Evolutionary conservation across 2,329 filamentous ascomycete genomes (phyloP).

Genomic region (Cytospora paraplurivora): DNA sequence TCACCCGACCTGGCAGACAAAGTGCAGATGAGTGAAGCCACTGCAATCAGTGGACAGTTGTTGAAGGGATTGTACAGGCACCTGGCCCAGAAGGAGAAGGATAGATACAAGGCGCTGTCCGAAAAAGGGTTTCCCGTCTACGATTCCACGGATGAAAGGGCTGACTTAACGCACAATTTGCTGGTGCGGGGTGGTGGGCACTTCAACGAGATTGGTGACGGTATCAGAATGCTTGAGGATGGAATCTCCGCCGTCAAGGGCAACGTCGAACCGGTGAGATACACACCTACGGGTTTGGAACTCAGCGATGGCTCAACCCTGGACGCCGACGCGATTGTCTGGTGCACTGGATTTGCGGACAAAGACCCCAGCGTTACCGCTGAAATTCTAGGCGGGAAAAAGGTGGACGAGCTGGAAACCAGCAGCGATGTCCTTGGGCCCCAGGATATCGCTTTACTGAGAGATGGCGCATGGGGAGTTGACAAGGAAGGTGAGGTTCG

Average conservation of each 20-base stretch:
- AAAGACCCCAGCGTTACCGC: constrained; percentile 35
- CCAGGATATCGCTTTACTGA: constrained; percentile 33
- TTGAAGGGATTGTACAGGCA: constrained; percentile 30
- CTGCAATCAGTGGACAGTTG: constrained; percentile 33
- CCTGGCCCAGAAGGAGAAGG: constrained; percentile 37
- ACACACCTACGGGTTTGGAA: constrained; percentile 37
- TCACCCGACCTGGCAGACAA: constrained; percentile 33
- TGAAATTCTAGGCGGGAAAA: constrained; percentile 33
- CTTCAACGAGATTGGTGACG: constrained; percentile 43
- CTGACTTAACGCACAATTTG: constrained; percentile 37
- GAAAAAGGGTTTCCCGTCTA: constrained; percentile 42
- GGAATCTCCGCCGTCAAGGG: constrained; percentile 38
- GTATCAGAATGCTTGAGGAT: constrained; percentile 37
- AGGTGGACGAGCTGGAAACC: constrained; percentile 9
- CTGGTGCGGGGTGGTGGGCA: constrained; percentile 44
- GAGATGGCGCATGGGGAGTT: constrained; percentile 46
- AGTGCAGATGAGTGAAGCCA: constrained; percentile 29
- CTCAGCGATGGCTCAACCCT: constrained; percentile 40
- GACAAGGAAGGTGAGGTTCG: constrained; percentile 47
- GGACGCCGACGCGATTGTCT: constrained; percentile 43
- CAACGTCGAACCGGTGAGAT: constrained; percentile 37
- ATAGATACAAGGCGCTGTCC: constrained; percentile 39
- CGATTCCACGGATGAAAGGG: constrained; percentile 35
- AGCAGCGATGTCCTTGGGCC: constrained; percentile 33
- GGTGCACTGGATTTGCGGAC: constrained; percentile 45